Percentiles rank a stretch among this genome's conserved stretches.
phyloP scores from a whole-genome alignment of 2,329 filamentous ascomycete genomes.

The Clonostachys sp. region DNA sequence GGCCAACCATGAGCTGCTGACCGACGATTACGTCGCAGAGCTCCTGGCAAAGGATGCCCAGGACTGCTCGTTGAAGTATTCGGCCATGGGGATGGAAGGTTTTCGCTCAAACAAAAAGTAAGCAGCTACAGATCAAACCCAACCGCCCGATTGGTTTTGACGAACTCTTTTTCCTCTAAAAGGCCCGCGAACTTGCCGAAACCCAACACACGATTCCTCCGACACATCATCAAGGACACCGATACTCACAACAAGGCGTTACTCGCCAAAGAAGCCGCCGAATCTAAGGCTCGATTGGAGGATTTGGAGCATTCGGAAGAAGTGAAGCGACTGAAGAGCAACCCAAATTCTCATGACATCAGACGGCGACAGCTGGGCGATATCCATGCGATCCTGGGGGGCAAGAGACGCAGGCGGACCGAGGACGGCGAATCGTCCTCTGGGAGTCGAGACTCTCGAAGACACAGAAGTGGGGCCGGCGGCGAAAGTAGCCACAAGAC shows the following conservation, averaged over 20 bases:
- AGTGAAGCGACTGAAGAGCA: constrained; percentile 33
- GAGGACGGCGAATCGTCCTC: constrained; percentile 5
- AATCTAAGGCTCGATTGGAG: constrained; percentile 67
- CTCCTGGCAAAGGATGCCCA: constrained; percentile 78
- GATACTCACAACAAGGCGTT: constrained; percentile 86
- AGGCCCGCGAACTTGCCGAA: constrained; percentile 70
- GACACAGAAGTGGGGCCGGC: not conserved
- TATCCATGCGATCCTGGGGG: constrained; percentile 54
- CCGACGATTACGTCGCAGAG: constrained; percentile 75
- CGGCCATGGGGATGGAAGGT: constrained; percentile 68
- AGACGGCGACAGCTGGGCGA: constrained; percentile 54
- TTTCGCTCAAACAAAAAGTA: constrained; percentile 41
- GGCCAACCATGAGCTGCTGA: constrained; percentile 47
- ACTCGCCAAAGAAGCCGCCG: constrained; percentile 76
- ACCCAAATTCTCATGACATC: constrained; percentile 44
- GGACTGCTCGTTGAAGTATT: constrained; percentile 69
- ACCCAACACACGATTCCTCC: constrained; percentile 86
- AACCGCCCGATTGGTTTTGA: not conserved
- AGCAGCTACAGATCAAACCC: constrained; percentile 7
- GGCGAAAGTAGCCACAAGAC: not conserved
- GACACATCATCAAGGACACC: constrained; percentile 82
- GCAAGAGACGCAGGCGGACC: constrained; percentile 21
- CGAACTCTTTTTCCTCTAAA: constrained; percentile 3
- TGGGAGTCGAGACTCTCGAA: constrained; percentile 4
- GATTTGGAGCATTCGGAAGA: constrained; percentile 48